Evolutionary conservation across 441 rosid species (phyloP), one percentile per base, ranked within the genome.

Genomic region (Manihot esculenta): DNA sequence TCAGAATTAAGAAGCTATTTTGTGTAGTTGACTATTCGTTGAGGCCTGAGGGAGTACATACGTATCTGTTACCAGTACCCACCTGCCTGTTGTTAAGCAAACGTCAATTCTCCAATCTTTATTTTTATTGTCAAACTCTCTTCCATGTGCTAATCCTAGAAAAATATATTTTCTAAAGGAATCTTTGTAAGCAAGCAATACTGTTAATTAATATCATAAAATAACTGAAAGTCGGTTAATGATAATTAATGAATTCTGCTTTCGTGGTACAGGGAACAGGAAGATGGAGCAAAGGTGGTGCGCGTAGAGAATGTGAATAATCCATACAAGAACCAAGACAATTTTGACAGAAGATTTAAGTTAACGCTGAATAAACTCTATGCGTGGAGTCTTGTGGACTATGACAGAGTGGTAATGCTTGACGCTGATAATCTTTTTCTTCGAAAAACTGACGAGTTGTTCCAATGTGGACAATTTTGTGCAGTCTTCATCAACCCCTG

Each of bases 401-500:
- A 94, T 67, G 93, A 88, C 48, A 77, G 99, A 72, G 96, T 94
- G 1, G 85, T 92, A 49, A 94, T 94, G 97, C 91, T 94, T 1
- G 99, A 94, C 62, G 86, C 86, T 5, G 99, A 94, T 77, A 94
- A 94, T 77, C 92, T 94, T 33, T 92, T 94, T 85, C 93, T 94
- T 42, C 72, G 75, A 59, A 90, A 89, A 54, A 49, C 94, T 0
- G 97, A 94, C 54, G 99, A 94, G 79, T 83, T 94, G 60, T 94
- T 94, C 83, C 96, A 87, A 65, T 94, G 99, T 60, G 99, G 99
- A 20, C 88, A 87, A 61, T 94, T 94, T 74, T 94, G 99, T 82
- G 97, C 98, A 0, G 97, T 84, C 66, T 94, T 94, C 77, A 94
- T 92, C 80, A 94, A 94, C 76, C 99, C 99, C 48, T 92, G 99